Conservation (phyloP, 768 basidiomycete genomes). For the Hemileccinum impolitum region DNA sequence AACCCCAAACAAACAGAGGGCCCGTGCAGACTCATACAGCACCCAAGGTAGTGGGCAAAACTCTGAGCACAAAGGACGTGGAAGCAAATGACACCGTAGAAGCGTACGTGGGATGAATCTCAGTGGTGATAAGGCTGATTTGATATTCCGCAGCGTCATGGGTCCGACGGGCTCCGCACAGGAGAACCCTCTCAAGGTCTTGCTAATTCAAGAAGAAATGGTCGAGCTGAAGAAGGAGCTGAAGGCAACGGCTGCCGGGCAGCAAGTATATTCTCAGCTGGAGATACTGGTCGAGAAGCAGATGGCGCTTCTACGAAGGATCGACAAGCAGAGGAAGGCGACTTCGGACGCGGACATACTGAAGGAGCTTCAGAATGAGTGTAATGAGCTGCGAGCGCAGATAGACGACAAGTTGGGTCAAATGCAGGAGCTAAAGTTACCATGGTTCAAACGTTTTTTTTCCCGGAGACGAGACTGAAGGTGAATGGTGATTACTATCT, state of each 20-base stretch:
- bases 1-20: too few species aligned
- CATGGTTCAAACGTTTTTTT: constrained; percentile 5
- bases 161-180: too few species aligned
- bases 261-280: constrained; percentile 6
- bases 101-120: too few species aligned
- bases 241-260: constrained; percentile 7
- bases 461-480: background rate
- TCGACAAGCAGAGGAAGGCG: constrained; percentile 6
- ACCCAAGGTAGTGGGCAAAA: too few species aligned
- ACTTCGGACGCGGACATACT: background rate
- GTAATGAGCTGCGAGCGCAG: background rate
- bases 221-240: constrained; percentile 3
- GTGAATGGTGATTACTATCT: background rate
- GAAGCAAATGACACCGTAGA: too few species aligned
- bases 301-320: constrained; percentile 1
- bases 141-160: too few species aligned
- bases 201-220: constrained; percentile 7
- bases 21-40: too few species aligned
- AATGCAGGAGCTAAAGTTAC: constrained; percentile 11
- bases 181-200: constrained; percentile 5
- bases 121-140: too few species aligned
- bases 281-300: constrained; percentile 11
- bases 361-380: constrained; percentile 9
- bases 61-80: too few species aligned
- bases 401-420: constrained; percentile 6